Conservation (phyloP, 306 rosid genomes). For the Rosa lucieae region DNA sequence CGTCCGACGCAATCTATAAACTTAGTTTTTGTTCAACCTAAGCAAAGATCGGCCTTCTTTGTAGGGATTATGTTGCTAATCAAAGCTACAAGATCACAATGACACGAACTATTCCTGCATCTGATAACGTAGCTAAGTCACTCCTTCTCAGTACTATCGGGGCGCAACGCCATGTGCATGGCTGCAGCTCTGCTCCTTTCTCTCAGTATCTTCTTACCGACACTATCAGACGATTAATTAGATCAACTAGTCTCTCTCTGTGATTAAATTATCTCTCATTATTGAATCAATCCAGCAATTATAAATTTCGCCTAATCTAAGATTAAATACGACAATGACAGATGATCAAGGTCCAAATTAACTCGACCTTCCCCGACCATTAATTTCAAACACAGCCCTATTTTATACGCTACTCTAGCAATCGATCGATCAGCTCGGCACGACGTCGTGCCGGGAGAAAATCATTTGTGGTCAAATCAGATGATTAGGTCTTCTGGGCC, state of each 20-base stretch:
- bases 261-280: background rate
- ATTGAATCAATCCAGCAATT: background rate
- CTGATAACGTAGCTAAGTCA: background rate
- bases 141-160: background rate
- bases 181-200: background rate
- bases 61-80: constrained; percentile 15
- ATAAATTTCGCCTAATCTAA: background rate
- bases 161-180: constrained; percentile 7
- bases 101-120: background rate
- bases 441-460: constrained; percentile 21
- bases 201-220: constrained; percentile 12
- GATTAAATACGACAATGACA: background rate
- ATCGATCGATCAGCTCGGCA: too few species aligned
- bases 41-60: background rate
- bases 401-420: background rate
- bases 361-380: background rate
- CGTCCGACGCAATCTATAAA: background rate
- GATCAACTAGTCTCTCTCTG: background rate
- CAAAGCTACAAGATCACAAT: background rate
- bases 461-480: background rate
- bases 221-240: background rate
- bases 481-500: background rate
- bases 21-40: background rate
- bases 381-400: background rate
- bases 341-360: background rate